Evolutionary conservation across 2,329 filamentous ascomycete genomes (phyloP).

Genomic region (Trichoderma cornu-damae): DNA sequence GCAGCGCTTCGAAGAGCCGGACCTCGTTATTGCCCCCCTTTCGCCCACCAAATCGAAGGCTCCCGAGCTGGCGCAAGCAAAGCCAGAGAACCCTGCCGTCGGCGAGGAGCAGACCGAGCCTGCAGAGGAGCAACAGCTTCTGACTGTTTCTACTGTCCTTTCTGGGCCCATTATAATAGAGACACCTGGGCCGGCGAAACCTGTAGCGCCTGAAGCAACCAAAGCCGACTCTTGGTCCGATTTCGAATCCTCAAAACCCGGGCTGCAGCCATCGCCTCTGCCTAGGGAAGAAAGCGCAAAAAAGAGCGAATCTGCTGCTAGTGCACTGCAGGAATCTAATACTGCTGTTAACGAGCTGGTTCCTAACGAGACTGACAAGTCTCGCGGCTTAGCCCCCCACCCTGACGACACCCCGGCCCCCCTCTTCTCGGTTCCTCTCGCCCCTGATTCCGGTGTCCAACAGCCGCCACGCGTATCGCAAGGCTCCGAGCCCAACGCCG

Average conservation of each 20-base stretch:
- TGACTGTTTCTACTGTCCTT: neutral
- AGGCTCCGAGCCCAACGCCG: neutral
- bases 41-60: slow-evolving; percentile 44
- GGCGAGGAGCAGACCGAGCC: neutral
- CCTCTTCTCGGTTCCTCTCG: slow-evolving; percentile 39
- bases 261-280: slow-evolving; percentile 1
- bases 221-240: neutral
- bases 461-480: slow-evolving; percentile 22
- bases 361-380: slow-evolving; percentile 18
- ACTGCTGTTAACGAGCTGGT: slow-evolving; percentile 15
- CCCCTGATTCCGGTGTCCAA: slow-evolving; percentile 28
- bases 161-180: slow-evolving; percentile 2
- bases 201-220: neutral
- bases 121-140: neutral
- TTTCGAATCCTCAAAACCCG: neutral
- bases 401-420: slow-evolving; percentile 65
- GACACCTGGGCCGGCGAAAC: neutral
- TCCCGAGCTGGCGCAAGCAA: neutral
- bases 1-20: slow-evolving; percentile 49
- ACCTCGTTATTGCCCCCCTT: slow-evolving; percentile 53
- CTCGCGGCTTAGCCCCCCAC: slow-evolving; percentile 44
- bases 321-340: slow-evolving; percentile 20
- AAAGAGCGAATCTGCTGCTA: slow-evolving; percentile 1
- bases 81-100: neutral
- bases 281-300: neutral